Conservation (phyloP, 2,329 filamentous ascomycete genomes). For the Fusarium fujikuroi region DNA sequence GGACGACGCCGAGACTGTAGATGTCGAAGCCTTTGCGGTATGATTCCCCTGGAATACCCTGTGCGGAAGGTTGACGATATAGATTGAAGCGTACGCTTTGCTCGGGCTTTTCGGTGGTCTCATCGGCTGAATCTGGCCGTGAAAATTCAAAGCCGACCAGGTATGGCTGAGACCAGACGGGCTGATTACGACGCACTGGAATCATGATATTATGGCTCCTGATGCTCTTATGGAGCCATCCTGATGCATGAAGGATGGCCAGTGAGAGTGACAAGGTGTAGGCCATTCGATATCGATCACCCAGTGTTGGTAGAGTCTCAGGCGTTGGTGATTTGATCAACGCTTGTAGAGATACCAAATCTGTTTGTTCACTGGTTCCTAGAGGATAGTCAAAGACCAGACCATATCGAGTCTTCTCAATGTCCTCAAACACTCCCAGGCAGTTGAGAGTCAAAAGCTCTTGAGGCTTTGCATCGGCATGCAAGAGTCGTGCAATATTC, state of each 20-base stretch:
- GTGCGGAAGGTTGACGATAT: slow-evolving; percentile 5
- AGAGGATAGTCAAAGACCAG: background rate
- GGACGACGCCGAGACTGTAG: slow-evolving; percentile 13
- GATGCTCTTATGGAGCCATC: slow-evolving; percentile 19
- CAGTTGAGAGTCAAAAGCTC: slow-evolving; percentile 6
- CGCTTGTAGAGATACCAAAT: background rate
- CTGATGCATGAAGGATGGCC: background rate
- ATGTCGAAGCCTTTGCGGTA: slow-evolving; percentile 9
- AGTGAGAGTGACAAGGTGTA: background rate
- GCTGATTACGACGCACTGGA: background rate
- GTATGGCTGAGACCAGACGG: slow-evolving; percentile 7
- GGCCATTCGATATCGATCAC: slow-evolving; percentile 1
- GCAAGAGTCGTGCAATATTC: slow-evolving; percentile 4
- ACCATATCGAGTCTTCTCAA: background rate
- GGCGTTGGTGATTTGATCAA: background rate
- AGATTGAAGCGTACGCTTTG: background rate
- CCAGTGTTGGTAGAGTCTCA: background rate
- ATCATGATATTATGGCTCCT: slow-evolving; percentile 17
- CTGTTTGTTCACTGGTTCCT: background rate
- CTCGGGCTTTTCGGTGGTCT: slow-evolving; percentile 4
- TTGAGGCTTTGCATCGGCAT: background rate
- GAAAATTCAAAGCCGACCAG: slow-evolving; percentile 11
- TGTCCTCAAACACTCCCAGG: background rate
- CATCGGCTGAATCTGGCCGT: background rate
- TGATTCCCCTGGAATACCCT: slow-evolving; percentile 7